A percentile compares a stretch with the other conserved stretches of the same genome.
Conservation (phyloP, 2,329 filamentous ascomycete species). For the Colletotrichum karsti region DNA sequence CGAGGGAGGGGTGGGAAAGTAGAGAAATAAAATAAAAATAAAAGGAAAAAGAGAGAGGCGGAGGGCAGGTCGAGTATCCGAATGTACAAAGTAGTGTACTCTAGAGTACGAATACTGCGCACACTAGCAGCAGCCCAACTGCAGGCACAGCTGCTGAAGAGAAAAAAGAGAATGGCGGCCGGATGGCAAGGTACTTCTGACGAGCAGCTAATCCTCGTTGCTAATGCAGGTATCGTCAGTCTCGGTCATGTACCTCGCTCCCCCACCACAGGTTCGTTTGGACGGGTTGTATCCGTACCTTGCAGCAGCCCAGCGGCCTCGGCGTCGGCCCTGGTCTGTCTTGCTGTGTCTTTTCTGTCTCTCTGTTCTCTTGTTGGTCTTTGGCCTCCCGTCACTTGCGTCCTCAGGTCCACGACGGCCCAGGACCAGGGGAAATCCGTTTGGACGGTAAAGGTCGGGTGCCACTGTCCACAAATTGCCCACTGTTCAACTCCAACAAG, state of each 20-base stretch:
- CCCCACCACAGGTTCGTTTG: conserved; percentile 23
- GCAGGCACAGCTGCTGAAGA: neutral
- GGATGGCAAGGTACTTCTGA: neutral
- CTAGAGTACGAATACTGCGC: too few relatives aligned
- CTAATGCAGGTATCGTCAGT: neutral
- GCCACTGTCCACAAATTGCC: neutral
- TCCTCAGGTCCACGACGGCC: too few relatives aligned
- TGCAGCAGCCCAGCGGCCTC: conserved; percentile 4
- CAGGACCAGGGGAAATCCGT: neutral
- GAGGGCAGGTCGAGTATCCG: too few relatives aligned
- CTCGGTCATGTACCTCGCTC: too few relatives aligned
- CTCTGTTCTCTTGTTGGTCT: neutral
- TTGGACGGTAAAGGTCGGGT: neutral
- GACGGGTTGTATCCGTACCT: conserved; percentile 15
- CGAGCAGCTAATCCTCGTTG: neutral
- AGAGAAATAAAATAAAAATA: too few relatives aligned
- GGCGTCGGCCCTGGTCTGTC: neutral
- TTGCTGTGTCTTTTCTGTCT: too few relatives aligned
- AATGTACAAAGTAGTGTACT: too few relatives aligned
- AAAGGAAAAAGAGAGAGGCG: too few relatives aligned
- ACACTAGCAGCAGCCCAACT: too few relatives aligned
- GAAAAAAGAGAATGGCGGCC: neutral
- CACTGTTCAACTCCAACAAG: too few relatives aligned
- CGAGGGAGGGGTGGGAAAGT: too few relatives aligned
- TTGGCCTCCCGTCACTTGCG: too few relatives aligned